A percentile compares a stretch with the other conserved stretches of the same genome.
Evolutionary conservation across 2,329 filamentous ascomycete species (phyloP).

Genomic region (Colletotrichum destructivum): DNA sequence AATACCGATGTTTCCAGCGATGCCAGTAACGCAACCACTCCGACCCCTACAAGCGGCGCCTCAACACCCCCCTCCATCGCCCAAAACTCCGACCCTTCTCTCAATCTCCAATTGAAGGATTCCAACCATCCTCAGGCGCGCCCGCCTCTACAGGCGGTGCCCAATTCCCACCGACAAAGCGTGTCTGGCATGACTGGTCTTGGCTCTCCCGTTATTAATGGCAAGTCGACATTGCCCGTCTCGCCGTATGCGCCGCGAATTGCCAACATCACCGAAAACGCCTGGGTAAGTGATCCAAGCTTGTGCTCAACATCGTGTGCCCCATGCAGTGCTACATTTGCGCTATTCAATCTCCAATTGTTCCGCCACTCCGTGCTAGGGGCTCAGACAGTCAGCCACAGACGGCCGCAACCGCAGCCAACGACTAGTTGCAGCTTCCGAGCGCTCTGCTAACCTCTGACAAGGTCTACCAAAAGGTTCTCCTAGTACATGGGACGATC

Average conservation of each 20-base stretch:
- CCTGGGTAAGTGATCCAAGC: conserved; percentile 77
- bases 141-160: conserved; percentile 55
- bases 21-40: conserved; percentile 72
- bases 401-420: conserved; percentile 14
- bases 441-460: conserved; percentile 45
- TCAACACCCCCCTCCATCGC: conserved; percentile 82
- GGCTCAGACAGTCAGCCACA: conserved; percentile 15
- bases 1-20: conserved; percentile 71
- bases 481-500: conserved; percentile 86
- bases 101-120: conserved; percentile 74
- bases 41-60: conserved; percentile 77
- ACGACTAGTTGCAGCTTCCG: conserved; percentile 31
- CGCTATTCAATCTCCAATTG: conserved; percentile 6
- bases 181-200: conserved; percentile 75
- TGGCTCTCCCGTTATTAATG: conserved; percentile 68
- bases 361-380: background rate
- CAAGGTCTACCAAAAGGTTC: conserved; percentile 91
- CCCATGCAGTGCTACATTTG: conserved; percentile 3
- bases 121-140: conserved; percentile 48
- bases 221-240: conserved; percentile 71
- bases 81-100: conserved; percentile 75
- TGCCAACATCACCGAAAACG: conserved; percentile 83
- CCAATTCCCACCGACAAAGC: conserved; percentile 72
- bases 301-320: background rate
- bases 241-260: conserved; percentile 88